Conservation (phyloP, 1,284 basidiomycete genomes). For the Tilletia indica region DNA sequence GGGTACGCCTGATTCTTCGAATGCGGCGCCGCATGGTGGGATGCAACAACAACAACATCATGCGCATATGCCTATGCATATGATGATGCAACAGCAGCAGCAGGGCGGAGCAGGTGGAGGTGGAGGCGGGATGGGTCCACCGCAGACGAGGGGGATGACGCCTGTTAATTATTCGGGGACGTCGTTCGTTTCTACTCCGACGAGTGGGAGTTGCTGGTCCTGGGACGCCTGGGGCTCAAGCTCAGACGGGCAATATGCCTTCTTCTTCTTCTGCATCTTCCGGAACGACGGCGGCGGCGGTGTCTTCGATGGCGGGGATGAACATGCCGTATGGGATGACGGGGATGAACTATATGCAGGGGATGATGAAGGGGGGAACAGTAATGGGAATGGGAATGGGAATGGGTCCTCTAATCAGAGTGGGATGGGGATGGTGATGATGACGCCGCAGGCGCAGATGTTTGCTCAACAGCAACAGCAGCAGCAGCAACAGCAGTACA, state of each 20-base stretch:
- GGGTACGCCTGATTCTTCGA: background rate
- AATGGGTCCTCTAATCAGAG: background rate
- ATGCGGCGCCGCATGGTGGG: background rate
- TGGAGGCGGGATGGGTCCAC: too few relatives aligned
- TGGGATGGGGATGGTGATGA: constrained; percentile 2
- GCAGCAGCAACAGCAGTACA: constrained; percentile 9
- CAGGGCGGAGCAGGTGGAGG: too few relatives aligned
- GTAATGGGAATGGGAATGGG: background rate
- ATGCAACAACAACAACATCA: background rate
- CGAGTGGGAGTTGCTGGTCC: too few relatives aligned
- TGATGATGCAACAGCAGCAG: too few relatives aligned
- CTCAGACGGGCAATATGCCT: background rate
- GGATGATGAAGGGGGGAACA: background rate
- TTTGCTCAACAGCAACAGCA: constrained; percentile 6
- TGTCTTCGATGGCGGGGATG: background rate
- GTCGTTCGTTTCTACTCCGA: too few relatives aligned
- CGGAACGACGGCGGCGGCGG: too few relatives aligned
- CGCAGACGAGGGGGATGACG: too few relatives aligned
- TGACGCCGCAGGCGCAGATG: background rate
- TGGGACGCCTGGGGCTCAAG: too few relatives aligned
- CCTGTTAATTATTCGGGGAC: too few relatives aligned
- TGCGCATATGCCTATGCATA: background rate
- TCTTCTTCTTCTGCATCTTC: too few relatives aligned
- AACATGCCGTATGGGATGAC: background rate
- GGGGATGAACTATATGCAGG: background rate